Percentiles rank a stretch among this genome's conserved stretches.
Evolutionary conservation across 1,139 yeast species (phyloP).

Genomic region (Kodamaea ohmeri): DNA sequence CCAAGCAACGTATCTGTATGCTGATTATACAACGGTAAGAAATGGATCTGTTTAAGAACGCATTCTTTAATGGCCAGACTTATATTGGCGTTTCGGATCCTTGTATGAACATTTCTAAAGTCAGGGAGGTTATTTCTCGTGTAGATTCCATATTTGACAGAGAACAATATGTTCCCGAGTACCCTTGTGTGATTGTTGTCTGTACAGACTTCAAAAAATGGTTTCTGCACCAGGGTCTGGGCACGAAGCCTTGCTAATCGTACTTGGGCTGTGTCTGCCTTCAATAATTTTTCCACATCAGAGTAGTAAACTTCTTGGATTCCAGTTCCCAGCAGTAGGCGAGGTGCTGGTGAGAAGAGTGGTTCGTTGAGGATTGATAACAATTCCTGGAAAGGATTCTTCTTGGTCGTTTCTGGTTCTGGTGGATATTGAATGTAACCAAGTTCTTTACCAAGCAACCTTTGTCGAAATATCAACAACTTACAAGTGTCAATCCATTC

Average conservation of each 20-base stretch:
- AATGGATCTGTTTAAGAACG: conserved; percentile 51
- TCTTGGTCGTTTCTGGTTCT: background rate
- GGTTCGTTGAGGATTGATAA: conserved; percentile 4
- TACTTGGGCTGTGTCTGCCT: background rate
- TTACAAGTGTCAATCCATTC: conserved; percentile 21
- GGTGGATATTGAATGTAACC: background rate
- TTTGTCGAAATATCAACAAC: conserved; percentile 6
- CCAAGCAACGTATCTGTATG: conserved; percentile 70
- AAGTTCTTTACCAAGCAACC: conserved; percentile 4
- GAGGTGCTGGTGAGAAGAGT: conserved; percentile 3
- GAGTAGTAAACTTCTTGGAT: conserved; percentile 1
- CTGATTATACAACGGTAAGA: conserved; percentile 53
- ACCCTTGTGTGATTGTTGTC: conserved; percentile 42
- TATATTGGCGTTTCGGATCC: conserved; percentile 8
- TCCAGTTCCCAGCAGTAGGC: background rate
- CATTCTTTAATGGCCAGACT: conserved; percentile 28
- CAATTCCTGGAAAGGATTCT: background rate
- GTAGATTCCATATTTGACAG: background rate
- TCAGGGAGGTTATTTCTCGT: conserved; percentile 11
- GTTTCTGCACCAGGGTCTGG: conserved; percentile 20
- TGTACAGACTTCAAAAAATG: conserved; percentile 55
- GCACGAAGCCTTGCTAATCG: background rate
- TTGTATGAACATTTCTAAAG: conserved; percentile 13
- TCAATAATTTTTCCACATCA: background rate
- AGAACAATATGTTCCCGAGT: conserved; percentile 21